Evolutionary conservation across 768 basidiomycete species (phyloP).

Genomic region (Hypholoma fasciculare): DNA sequence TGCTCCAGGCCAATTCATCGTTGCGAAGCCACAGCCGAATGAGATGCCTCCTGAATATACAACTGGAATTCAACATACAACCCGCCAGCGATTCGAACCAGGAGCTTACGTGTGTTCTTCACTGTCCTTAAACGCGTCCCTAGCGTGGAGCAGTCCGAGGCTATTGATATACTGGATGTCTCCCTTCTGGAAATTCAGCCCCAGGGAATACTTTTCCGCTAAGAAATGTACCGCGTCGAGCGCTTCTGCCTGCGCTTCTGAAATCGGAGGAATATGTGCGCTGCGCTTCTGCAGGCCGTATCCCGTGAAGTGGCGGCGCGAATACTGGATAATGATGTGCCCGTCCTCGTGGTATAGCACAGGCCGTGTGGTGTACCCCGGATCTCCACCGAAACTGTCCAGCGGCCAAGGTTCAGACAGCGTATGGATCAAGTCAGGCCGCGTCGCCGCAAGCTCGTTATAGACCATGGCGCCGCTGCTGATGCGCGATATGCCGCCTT

Average conservation of each 20-base stretch:
- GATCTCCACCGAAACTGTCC: constrained; percentile 42
- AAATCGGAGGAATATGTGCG: constrained; percentile 43
- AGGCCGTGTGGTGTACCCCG: constrained; percentile 35
- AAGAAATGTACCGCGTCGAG: constrained; percentile 45
- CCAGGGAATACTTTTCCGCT: constrained; percentile 42
- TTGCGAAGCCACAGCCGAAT: constrained; percentile 47
- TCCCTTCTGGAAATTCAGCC: constrained; percentile 47
- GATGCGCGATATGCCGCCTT: constrained; percentile 45
- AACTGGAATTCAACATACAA: not conserved
- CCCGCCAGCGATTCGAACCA: not conserved
- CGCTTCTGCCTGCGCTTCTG: constrained; percentile 50
- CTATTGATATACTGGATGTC: constrained; percentile 53
- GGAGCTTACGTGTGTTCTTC: constrained; percentile 37
- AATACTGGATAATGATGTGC: constrained; percentile 43
- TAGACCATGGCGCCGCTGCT: constrained; percentile 44
- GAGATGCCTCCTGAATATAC: constrained; percentile 36
- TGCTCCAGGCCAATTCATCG: constrained; percentile 46
- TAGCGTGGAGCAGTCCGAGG: constrained; percentile 41
- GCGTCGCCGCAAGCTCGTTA: constrained; percentile 45
- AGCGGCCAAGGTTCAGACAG: constrained; percentile 43
- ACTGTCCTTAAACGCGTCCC: constrained; percentile 44
- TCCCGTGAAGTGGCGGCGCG: constrained; percentile 46
- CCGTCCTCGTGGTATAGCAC: constrained; percentile 40
- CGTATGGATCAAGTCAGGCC: constrained; percentile 42
- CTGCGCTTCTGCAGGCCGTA: constrained; percentile 34